Percentiles rank a stretch among this genome's conserved stretches.
phyloP scores from a whole-genome alignment of 306 rosid species.

The Acacia acuminata region DNA sequence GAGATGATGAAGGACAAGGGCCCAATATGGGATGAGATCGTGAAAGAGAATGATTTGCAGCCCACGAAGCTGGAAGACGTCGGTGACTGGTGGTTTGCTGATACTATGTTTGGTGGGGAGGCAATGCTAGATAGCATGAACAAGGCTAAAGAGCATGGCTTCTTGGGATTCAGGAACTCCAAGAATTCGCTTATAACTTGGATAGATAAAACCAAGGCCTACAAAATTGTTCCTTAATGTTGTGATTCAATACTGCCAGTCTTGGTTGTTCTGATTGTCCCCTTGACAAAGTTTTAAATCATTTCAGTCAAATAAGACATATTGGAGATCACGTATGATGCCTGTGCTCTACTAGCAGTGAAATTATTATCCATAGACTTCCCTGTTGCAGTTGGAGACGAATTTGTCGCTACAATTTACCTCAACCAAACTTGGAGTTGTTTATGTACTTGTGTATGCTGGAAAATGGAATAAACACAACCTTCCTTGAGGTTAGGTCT shows the following conservation, averaged over 20 bases:
- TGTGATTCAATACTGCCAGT: neutral
- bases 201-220: slow-evolving; percentile 45
- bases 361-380: neutral
- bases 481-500: neutral
- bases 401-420: neutral
- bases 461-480: neutral
- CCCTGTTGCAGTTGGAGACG: neutral
- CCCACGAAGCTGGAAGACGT: slow-evolving; percentile 44
- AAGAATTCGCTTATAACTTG: slow-evolving; percentile 24
- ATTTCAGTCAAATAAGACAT: neutral
- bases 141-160: slow-evolving; percentile 56
- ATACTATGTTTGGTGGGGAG: neutral
- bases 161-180: slow-evolving; percentile 51
- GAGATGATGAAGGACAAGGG: slow-evolving; percentile 48
- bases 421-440: neutral
- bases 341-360: neutral
- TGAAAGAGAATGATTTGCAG: slow-evolving; percentile 43
- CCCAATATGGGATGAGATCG: slow-evolving; percentile 49
- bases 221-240: slow-evolving; percentile 45
- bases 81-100: slow-evolving; percentile 49
- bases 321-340: neutral
- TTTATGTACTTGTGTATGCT: neutral
- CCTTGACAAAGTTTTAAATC: too few relatives aligned
- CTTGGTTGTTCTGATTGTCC: neutral
- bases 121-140: slow-evolving; percentile 37